These are phyloP conservation scores for Candida berthetii DNA, from an alignment of 805 yeast species.

Conservation along the genomic window DNA sequence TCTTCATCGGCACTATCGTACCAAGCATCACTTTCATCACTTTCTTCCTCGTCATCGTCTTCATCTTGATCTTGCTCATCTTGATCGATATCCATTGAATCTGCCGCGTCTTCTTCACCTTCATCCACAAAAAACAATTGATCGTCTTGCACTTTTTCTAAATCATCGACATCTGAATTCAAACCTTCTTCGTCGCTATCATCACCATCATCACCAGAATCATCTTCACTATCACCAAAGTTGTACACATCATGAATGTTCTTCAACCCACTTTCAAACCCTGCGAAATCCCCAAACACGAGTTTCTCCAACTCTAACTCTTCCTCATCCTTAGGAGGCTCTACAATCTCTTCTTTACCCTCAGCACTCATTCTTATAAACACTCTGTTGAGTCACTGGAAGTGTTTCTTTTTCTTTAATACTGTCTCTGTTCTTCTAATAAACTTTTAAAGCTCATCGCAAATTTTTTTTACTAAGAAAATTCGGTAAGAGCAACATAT, in stretches of 20 bases:
- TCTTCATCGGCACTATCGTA: slow-evolving; percentile 87
- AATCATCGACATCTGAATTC: slow-evolving; percentile 22
- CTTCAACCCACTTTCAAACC: slow-evolving; percentile 61
- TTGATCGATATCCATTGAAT: slow-evolving; percentile 12
- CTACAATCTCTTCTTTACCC: slow-evolving; percentile 9
- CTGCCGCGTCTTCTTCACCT: slow-evolving; percentile 22
- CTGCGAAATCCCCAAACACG: slow-evolving; percentile 84
- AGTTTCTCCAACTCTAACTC: slow-evolving; percentile 74
- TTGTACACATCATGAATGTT: slow-evolving; percentile 49
- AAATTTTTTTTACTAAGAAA: neutral
- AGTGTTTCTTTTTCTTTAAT: too few relatives aligned
- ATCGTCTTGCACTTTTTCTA: slow-evolving; percentile 32
- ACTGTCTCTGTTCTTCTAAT: too few relatives aligned
- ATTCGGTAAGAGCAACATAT: too few relatives aligned
- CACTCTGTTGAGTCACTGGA: too few relatives aligned
- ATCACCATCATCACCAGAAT: slow-evolving; percentile 21
- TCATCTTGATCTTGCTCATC: slow-evolving; percentile 25
- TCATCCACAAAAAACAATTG: slow-evolving; percentile 52
- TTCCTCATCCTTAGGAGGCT: slow-evolving; percentile 76
- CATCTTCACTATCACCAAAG: slow-evolving; percentile 36
- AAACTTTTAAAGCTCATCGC: neutral
- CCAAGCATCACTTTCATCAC: slow-evolving; percentile 56
- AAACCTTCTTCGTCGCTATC: slow-evolving; percentile 22
- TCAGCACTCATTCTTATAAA: neutral
- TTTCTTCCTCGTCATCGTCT: slow-evolving; percentile 23